Base-by-base conservation (phyloP, 2,329 filamentous ascomycete genomes). In the Seiridium unicorne region DNA sequence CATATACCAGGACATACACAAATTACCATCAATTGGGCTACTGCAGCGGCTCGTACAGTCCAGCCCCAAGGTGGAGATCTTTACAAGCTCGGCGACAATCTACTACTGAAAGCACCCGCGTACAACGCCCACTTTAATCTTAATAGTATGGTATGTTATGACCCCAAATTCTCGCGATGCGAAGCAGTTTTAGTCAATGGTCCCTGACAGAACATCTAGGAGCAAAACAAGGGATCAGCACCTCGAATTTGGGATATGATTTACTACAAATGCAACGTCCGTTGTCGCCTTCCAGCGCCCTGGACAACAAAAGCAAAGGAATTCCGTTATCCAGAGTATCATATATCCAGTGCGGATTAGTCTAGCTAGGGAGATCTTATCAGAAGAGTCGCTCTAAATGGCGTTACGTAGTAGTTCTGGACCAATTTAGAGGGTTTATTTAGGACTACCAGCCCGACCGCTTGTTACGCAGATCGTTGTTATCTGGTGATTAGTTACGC, bases 91-190 rank as follows among this genome's bases (percentile, higher is more conserved):
- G 69, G 66, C 0, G 62, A 72, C 32, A 72, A 72, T 51, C 56
- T 77, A 1, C 57, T 78, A 2, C 65, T 76, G 7, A 73, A 70
- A 53, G 76, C 65, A 3, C 68, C 70, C 0, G 75, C 78, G 60
- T 78, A 78, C 61, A 62, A 69, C 1, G 76, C 75, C n/a, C 72
- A 71, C 44, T 78, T 72, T 59, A 77, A 76, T 34, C 64, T 78
- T 1, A 71, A 71, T 18, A 56, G 73, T 3, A 68, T 64, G 0
- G 74, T 78, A 0, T 53, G 63, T 0, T 78, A 74, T 46, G 71
- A 77, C 49, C 72, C 69, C 3, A 69, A 65, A 5, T 76, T 70
- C 60, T 74, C 70, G 44, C 69, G 76, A 1, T 78, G 76, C 55
- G 76, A 78, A 59, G 75, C 75, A 0, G 67, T 77, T 1, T 64